These are phyloP conservation scores for Mollisiaceae sp. DNA, from an alignment of 2,329 filamentous ascomycete species.

Conservation along the genomic window DNA sequence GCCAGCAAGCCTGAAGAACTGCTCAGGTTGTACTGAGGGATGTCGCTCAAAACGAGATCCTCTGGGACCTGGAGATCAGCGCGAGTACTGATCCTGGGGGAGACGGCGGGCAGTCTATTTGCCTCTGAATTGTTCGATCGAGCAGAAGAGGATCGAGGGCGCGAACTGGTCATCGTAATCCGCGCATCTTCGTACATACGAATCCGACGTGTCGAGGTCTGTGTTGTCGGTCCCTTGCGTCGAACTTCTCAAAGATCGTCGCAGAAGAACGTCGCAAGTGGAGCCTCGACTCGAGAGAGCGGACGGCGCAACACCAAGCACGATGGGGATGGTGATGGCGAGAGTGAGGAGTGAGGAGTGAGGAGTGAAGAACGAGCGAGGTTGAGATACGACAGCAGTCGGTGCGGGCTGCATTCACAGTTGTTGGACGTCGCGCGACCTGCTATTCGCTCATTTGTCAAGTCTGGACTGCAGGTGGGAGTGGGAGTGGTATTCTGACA, in stretches of 20 bases:
- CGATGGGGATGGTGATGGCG: neutral
- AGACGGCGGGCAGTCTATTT: conserved; percentile 30
- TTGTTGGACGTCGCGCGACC: conserved; percentile 6
- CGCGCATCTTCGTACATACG: conserved; percentile 35
- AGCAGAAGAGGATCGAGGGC: conserved; percentile 42
- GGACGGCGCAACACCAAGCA: neutral
- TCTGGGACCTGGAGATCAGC: conserved; percentile 33
- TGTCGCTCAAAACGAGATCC: conserved; percentile 40
- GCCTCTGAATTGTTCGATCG: conserved; percentile 41
- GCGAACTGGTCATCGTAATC: conserved; percentile 40
- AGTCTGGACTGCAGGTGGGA: neutral
- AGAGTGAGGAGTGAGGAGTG: no score
- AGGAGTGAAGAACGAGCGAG: no score
- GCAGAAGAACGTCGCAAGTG: neutral
- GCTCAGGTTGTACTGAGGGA: conserved; percentile 38
- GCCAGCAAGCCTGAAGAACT: conserved; percentile 44
- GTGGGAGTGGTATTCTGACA: neutral
- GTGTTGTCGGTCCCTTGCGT: conserved; percentile 5
- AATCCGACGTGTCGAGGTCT: conserved; percentile 10
- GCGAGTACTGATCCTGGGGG: conserved; percentile 31
- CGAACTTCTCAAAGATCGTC: neutral
- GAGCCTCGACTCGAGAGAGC: neutral
- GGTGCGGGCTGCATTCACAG: neutral
- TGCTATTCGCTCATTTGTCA: neutral
- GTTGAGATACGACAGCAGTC: neutral